Evolutionary conservation across 331 rosid genomes (phyloP).

Genomic region (Stylosanthes scabra): DNA sequence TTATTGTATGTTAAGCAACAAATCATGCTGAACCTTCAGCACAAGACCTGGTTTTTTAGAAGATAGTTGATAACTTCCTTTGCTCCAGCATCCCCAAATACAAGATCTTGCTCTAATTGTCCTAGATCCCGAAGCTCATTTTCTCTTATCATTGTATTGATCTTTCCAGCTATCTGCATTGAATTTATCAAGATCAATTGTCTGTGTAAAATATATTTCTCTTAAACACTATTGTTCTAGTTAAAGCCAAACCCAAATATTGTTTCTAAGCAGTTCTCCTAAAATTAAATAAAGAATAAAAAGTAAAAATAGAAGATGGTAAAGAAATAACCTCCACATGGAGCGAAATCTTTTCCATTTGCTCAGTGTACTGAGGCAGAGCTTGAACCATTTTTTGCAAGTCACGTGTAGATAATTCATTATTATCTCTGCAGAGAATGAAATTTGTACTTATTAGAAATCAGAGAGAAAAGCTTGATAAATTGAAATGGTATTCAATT

Average conservation of each 20-base stretch:
- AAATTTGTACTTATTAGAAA: slow-evolving; percentile 31
- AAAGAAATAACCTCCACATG: slow-evolving; percentile 84
- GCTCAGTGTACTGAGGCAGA: slow-evolving; percentile 94
- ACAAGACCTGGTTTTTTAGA: slow-evolving; percentile 82
- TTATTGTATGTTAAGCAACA: slow-evolving; percentile 23
- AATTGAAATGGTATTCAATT: no score
- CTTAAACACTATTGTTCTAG: slow-evolving; percentile 18
- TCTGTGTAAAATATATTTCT: slow-evolving; percentile 29
- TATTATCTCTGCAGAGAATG: slow-evolving; percentile 69
- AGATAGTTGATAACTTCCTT: slow-evolving; percentile 87
- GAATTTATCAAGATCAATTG: slow-evolving; percentile 43
- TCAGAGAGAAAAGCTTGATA: no score
- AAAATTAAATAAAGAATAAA: background rate
- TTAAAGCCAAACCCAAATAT: slow-evolving; percentile 23
- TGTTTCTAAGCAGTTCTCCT: slow-evolving; percentile 4
- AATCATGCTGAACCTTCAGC: slow-evolving; percentile 28
- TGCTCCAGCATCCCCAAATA: slow-evolving; percentile 95
- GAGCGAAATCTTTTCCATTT: slow-evolving; percentile 90
- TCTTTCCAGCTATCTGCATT: slow-evolving; percentile 82
- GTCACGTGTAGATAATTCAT: slow-evolving; percentile 87
- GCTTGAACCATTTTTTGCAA: slow-evolving; percentile 99
- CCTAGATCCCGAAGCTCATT: slow-evolving; percentile 82
- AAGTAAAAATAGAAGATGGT: background rate
- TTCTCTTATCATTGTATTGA: slow-evolving; percentile 81
- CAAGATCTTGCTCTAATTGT: slow-evolving; percentile 97